phyloP scores from a whole-genome alignment of 441 rosid genomes.

The Gossypium gossypioides region DNA sequence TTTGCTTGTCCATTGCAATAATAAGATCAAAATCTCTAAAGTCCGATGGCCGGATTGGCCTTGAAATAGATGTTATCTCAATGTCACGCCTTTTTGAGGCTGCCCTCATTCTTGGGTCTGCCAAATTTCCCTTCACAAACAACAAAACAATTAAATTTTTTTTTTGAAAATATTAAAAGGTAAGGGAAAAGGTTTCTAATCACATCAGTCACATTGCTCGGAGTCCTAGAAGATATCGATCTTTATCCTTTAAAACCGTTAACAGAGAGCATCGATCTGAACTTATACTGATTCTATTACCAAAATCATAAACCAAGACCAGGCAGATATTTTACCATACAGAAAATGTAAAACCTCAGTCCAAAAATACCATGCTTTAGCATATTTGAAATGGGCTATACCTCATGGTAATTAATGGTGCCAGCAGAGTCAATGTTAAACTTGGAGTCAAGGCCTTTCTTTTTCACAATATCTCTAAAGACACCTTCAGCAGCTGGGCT shows the following conservation, averaged over 20 bases:
- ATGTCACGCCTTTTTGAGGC: constrained; percentile 73
- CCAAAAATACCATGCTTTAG: not conserved
- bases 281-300: not conserved
- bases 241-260: not conserved
- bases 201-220: not conserved
- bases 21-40: constrained; percentile 70
- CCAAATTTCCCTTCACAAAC: constrained; percentile 56
- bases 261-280: not conserved
- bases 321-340: not conserved
- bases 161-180: not conserved
- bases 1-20: constrained; percentile 80
- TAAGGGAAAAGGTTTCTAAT: not conserved
- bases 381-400: constrained; percentile 5
- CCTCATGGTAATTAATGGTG: constrained; percentile 80
- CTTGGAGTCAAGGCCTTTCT: constrained; percentile 50
- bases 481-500: constrained; percentile 98
- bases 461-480: constrained; percentile 64
- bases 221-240: not conserved
- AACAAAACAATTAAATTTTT: not conserved
- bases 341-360: not conserved
- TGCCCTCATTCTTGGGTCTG: constrained; percentile 86
- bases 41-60: constrained; percentile 74
- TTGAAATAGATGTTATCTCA: constrained; percentile 76
- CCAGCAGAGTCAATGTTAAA: constrained; percentile 89
- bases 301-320: not conserved